A percentile compares a stretch with the other conserved stretches of the same genome.
Evolutionary conservation across 2,329 filamentous ascomycete species (phyloP).

Genomic region (Ophiostoma montium): DNA sequence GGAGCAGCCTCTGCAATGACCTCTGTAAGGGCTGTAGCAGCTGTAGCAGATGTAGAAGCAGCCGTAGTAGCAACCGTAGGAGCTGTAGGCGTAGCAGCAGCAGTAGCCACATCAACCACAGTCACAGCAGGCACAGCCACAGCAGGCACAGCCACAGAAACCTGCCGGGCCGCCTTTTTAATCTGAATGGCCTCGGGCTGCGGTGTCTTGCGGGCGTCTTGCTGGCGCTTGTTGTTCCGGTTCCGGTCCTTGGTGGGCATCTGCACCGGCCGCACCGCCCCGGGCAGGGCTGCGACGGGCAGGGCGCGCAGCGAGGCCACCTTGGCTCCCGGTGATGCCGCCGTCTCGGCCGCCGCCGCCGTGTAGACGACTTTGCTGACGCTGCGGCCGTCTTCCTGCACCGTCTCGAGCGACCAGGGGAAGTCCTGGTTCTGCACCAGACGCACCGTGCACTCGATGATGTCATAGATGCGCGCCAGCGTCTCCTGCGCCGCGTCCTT

Average conservation of each 20-base stretch:
- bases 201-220: not conserved
- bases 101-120: not conserved
- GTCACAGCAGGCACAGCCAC: not conserved
- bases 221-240: not conserved
- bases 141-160: not conserved
- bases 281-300: not conserved
- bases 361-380: not conserved
- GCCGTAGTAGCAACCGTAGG: not conserved
- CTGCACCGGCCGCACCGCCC: not conserved
- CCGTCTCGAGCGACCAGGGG: slow-evolving; percentile 9
- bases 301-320: not conserved
- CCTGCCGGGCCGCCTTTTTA: not conserved
- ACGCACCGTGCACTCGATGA: slow-evolving; percentile 13
- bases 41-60: not conserved
- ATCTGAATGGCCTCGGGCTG: not conserved
- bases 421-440: slow-evolving; percentile 10
- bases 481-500: slow-evolving; percentile 8
- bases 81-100: not conserved
- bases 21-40: too few species aligned
- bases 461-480: slow-evolving; percentile 14
- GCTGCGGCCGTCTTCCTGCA: slow-evolving; percentile 3
- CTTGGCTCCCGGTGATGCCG: not conserved
- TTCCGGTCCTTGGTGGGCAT: not conserved
- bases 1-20: too few species aligned
- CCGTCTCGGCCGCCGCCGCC: not conserved